Conservation (phyloP, 2,329 filamentous ascomycete species). For the Phyllosticta ampelicida region DNA sequence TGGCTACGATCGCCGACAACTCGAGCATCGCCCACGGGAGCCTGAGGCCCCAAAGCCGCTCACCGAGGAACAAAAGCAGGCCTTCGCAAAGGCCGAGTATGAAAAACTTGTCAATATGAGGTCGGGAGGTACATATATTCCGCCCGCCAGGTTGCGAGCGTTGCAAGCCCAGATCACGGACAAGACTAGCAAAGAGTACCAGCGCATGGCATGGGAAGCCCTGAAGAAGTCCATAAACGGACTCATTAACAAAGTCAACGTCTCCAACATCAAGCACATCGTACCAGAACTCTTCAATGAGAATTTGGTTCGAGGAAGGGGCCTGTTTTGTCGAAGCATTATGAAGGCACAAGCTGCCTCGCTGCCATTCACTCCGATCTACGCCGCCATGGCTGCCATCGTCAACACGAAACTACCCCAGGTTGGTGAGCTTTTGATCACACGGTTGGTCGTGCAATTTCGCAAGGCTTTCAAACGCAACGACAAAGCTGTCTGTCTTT, state of each 20-base stretch:
- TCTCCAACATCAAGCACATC: constrained; percentile 94
- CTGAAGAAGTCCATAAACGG: constrained; percentile 98
- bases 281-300: constrained; percentile 93
- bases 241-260: constrained; percentile 98
- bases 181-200: constrained; percentile 91
- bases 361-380: constrained; percentile 91
- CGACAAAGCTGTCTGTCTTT: constrained; percentile 91
- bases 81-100: constrained; percentile 82
- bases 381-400: constrained; percentile 89
- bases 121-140: constrained; percentile 93
- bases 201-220: constrained; percentile 98
- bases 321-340: constrained; percentile 87
- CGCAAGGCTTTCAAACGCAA: constrained; percentile 92
- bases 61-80: constrained; percentile 75
- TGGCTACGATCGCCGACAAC: constrained; percentile 38
- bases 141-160: constrained; percentile 77
- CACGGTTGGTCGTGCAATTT: constrained; percentile 80
- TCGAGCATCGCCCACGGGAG: constrained; percentile 30
- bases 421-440: constrained; percentile 82
- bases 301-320: constrained; percentile 83
- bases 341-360: constrained; percentile 98
- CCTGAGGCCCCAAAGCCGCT: constrained; percentile 42
- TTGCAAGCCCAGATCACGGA: constrained; percentile 96
- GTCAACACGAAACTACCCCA: constrained; percentile 96
- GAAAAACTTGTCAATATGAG: constrained; percentile 85